Percentiles rank a stretch among this genome's conserved stretches.
Evolutionary conservation across 768 basidiomycete species (phyloP).

Genomic region (Boletales sp.): DNA sequence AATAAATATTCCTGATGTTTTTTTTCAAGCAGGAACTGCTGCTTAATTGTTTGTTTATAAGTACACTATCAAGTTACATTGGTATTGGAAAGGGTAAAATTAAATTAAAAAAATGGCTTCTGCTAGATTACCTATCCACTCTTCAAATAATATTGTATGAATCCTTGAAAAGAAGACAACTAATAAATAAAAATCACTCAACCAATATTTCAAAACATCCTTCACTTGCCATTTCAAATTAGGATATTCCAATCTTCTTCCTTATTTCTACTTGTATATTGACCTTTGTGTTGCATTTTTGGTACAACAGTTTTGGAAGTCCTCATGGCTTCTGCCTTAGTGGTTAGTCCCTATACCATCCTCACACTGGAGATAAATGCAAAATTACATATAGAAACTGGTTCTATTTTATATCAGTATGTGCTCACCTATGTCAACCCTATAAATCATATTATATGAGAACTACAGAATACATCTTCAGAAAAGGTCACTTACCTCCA

Average conservation of each 20-base stretch:
- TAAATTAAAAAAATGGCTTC: no score
- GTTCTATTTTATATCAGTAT: not conserved
- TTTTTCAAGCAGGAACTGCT: no score
- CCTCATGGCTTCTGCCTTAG: conserved; percentile 1
- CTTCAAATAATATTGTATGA: no score
- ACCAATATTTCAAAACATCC: not conserved
- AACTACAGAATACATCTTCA: not conserved
- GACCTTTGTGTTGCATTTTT: not conserved
- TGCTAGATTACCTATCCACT: no score
- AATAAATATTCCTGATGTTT: no score
- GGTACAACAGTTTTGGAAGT: not conserved
- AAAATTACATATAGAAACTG: no score
- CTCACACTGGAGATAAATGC: not conserved
- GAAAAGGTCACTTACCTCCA: not conserved
- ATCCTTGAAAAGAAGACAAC: not conserved
- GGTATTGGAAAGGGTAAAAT: no score
- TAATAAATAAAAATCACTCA: not conserved
- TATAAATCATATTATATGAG: not conserved
- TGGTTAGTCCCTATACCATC: not conserved
- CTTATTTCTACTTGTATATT: not conserved
- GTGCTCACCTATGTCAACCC: not conserved
- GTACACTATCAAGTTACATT: no score
- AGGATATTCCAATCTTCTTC: no score
- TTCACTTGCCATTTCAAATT: not conserved
- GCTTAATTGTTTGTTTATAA: no score